Evolutionary conservation across 1,139 yeast genomes (phyloP), one percentile per base, ranked within the genome.

Genomic region (Debaryomyces nepalensis): DNA sequence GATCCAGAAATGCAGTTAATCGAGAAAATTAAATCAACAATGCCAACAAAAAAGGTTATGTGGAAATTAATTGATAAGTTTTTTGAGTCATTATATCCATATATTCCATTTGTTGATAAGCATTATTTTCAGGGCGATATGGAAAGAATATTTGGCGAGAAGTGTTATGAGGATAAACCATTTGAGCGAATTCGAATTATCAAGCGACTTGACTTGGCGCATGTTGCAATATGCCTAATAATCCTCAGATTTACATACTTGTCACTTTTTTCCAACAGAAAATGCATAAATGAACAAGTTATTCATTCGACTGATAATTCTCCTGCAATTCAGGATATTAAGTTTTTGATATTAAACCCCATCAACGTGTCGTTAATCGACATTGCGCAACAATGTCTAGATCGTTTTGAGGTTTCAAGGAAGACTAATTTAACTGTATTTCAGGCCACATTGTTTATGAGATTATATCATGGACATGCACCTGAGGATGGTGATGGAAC

Each of bases 31-130:
- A 56, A 53, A 39, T 26, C 43, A 42, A 15, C 54, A 62, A 43
- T 62, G 5, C 84, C 84, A 2, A 68, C 71, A 7, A 62, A 62
- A 41, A 59, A 59, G 21, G 65, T 73, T 1, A 61, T 78, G 10
- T 59, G 70, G 57, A 46, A 57, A 20, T 47, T 61, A 15, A 45
- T 63, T 7, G 53, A 54, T 37, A 53, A 69, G 33, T 80, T 73
- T 47, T 77, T 79, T 57, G 57, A 57, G 18, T 58, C 61, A 12
- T 61, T 77, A 4, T 76, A 78, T 49, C 80, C 82, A 1, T 70
- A 68, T 31, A 64, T 77, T 42, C 84, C 84, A 1, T 65, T 75
- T 27, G 44, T 79, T 19, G 83, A 79, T 55, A 82, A 79, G 48
- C 48, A 42, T 8, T 59, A 59, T 26, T 59, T 64, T 34, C 54